phyloP scores from a whole-genome alignment of 768 basidiomycete genomes.

The Crassisporium funariophilum region DNA sequence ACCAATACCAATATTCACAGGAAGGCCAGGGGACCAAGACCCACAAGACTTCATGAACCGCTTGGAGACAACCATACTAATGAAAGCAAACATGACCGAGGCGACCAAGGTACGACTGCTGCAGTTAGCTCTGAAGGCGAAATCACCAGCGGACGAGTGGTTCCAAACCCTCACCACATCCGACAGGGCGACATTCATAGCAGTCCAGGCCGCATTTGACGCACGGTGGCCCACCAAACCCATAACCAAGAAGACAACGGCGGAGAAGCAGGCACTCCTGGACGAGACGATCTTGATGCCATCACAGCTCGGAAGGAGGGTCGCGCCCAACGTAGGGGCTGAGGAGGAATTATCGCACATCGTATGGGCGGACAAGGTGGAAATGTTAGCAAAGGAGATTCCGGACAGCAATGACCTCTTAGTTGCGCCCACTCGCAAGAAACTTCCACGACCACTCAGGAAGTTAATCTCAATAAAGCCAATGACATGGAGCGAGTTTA shows the following conservation, averaged over 20 bases:
- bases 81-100: too few species aligned
- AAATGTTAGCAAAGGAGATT: background rate
- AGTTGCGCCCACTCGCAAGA: background rate
- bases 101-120: too few species aligned
- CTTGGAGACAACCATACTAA: conserved; percentile 8
- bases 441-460: background rate
- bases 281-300: conserved; percentile 8
- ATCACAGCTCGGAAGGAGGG: conserved; percentile 16
- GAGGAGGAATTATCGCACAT: too few species aligned
- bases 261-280: conserved; percentile 13
- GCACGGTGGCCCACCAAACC: conserved; percentile 17
- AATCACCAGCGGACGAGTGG: conserved; percentile 13
- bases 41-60: conserved; percentile 23
- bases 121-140: conserved; percentile 1
- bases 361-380: conserved; percentile 21
- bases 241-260: conserved; percentile 9
- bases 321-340: conserved; percentile 13
- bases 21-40: too few species aligned
- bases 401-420: background rate
- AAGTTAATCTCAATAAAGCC: background rate
- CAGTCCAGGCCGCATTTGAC: conserved; percentile 15
- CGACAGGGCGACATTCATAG: conserved; percentile 12
- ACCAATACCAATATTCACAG: too few species aligned
- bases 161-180: conserved; percentile 6
- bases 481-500: background rate